phyloP scores from a whole-genome alignment of 805 yeast genomes.

The Grigorovia transvaalensis region DNA sequence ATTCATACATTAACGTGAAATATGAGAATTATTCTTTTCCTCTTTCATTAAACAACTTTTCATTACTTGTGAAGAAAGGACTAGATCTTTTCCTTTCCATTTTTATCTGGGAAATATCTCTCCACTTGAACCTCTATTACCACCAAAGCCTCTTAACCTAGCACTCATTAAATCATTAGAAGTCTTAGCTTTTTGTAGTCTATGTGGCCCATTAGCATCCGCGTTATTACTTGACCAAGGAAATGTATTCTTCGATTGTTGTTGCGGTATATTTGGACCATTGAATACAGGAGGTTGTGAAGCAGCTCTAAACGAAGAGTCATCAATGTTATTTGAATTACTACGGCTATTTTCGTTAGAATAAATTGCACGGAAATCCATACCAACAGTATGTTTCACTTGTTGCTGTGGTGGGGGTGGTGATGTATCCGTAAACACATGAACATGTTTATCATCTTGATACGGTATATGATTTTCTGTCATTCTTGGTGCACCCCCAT shows the following conservation, averaged over 20 bases:
- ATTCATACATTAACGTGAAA: no score
- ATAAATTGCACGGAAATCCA: conserved; percentile 20
- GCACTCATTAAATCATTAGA: conserved; percentile 26
- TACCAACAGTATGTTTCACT: conserved; percentile 11
- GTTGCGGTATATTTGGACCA: neutral
- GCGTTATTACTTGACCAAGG: neutral
- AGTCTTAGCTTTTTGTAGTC: neutral
- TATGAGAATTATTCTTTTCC: no score
- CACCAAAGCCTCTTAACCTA: conserved; percentile 18
- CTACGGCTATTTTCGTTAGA: neutral
- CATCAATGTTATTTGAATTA: neutral
- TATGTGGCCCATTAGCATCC: neutral
- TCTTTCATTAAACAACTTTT: no score
- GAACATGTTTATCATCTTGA: conserved; percentile 2
- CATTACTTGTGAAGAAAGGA: no score
- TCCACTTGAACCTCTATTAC: conserved; percentile 3
- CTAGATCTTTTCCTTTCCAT: no score
- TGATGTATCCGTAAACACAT: neutral
- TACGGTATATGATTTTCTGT: neutral
- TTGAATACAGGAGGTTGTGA: neutral
- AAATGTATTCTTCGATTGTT: neutral
- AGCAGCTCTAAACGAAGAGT: neutral
- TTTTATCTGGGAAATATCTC: neutral
- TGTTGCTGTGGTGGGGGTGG: neutral
- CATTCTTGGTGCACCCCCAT: neutral